Base-by-base conservation (phyloP, 1,284 basidiomycete genomes). In the Ganoderma meredithae region DNA sequence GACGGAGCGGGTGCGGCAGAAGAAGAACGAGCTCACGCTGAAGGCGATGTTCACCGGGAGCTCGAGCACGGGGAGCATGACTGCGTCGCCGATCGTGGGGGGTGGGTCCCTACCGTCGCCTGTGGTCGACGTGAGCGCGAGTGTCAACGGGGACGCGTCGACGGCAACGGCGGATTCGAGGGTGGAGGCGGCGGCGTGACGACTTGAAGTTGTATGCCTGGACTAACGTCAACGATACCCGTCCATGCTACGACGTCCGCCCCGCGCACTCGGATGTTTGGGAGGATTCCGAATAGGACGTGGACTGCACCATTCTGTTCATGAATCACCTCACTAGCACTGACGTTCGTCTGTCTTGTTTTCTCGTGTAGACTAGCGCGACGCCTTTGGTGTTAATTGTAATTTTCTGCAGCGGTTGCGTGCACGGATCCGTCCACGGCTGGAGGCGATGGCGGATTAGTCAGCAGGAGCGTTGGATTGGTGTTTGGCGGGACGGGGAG, bases 1-100 rank as follows among this genome's bases (percentile, higher is more conserved):
- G 83, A 87, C 85, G 17, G 96, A 98, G 81, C 84, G 96, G 59
- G 85, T 96, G 73, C 83, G 96, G 72, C 92, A 95, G 83, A 88
- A 89, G 77, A 85, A 90, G 77, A 95, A 93, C 76, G 96, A 97
- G 63, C 81, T 90, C 81, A 91, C 93, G 25, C 81, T 98, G 69
- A 95, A 92, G 81, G 92, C 92, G 40, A 97, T 98, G 94, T 95
- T 96, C 77, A 87, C 80, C 6, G 76, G 73, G 1, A 58, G 68
- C 33, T 4, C 36, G 43, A 39, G 33, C 33, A 25, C 17, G n/a
- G 44, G 69, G 47, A 49, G 47, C 22, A 6, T 55, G 56, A 31
- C 55, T 19, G 55, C 44, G 39, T 65, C 40, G 63, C 67, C 40
- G 53, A 62, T 33, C 39, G 15, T 66, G 3, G 59, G 61, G 27